phyloP scores from a whole-genome alignment of 768 basidiomycete species.

The Russula sp. region DNA sequence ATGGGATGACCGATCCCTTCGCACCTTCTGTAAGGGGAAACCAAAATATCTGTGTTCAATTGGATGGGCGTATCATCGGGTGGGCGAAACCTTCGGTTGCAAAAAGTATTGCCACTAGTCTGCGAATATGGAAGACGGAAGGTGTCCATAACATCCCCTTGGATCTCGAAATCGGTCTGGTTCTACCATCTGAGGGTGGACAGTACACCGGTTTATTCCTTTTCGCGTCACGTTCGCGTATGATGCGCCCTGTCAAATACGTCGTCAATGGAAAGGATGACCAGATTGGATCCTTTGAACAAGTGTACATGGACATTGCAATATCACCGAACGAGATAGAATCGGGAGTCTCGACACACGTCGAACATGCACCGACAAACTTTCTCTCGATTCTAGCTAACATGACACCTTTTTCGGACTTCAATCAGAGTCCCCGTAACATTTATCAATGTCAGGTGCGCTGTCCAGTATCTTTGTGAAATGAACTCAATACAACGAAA shows the following conservation, averaged over 20 bases:
- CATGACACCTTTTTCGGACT: conserved; percentile 97
- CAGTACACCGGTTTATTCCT: conserved; percentile 96
- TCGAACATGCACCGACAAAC: conserved; percentile 92
- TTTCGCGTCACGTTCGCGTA: conserved; percentile 80
- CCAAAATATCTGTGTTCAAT: conserved; percentile 81
- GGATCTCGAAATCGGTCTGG: conserved; percentile 92
- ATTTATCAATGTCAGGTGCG: conserved; percentile 89
- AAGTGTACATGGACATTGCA: conserved; percentile 99
- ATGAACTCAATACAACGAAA: not conserved
- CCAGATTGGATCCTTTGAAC: conserved; percentile 94
- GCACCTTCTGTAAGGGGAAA: conserved; percentile 76
- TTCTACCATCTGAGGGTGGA: conserved; percentile 81
- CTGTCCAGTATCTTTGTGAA: conserved; percentile 13
- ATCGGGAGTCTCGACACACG: conserved; percentile 73
- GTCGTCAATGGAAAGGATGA: conserved; percentile 82
- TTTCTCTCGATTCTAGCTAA: conserved; percentile 97
- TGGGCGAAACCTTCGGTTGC: conserved; percentile 81
- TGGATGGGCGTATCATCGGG: conserved; percentile 94
- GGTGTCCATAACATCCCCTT: conserved; percentile 75
- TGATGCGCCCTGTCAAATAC: conserved; percentile 98
- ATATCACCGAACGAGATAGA: conserved; percentile 83
- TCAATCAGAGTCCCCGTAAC: conserved; percentile 94
- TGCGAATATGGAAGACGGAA: conserved; percentile 95
- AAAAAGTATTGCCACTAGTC: conserved; percentile 72
- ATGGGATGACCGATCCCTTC: conserved; percentile 95